Evolutionary conservation across 768 basidiomycete genomes (phyloP).

Genomic region (Leccinum subtestaceum): DNA sequence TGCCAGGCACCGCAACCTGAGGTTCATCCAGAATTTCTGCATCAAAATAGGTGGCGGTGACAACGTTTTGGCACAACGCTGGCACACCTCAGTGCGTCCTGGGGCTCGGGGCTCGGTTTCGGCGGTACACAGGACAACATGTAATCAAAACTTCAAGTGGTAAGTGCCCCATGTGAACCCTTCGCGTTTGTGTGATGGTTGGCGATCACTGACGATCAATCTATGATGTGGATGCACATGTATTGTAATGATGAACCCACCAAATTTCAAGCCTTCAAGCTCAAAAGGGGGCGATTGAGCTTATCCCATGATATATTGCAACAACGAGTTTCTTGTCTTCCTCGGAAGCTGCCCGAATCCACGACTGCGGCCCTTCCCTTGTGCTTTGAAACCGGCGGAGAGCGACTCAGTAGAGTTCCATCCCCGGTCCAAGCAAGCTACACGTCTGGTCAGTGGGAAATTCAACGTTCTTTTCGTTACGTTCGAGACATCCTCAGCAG

Average conservation of each 20-base stretch:
- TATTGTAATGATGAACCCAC: not conserved
- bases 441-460: not conserved
- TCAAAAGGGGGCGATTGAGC: not conserved
- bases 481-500: not conserved
- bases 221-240: not conserved
- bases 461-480: not conserved
- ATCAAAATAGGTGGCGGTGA: not conserved
- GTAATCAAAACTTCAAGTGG: not conserved
- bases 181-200: not conserved
- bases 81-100: not conserved
- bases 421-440: not conserved
- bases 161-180: not conserved
- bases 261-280: not conserved
- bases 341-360: not conserved
- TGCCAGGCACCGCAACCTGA: not conserved
- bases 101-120: not conserved
- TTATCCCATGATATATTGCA: too few relatives aligned
- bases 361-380: not conserved
- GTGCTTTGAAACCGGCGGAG: not conserved
- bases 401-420: too few relatives aligned
- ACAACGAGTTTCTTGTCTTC: not conserved
- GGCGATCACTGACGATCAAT: constrained; percentile 1
- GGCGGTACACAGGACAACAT: not conserved
- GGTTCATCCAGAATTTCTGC: not conserved
- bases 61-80: not conserved